A percentile compares a stretch with the other conserved stretches of the same genome.
These are phyloP conservation scores for Lumnitzera littorea DNA, from an alignment of 345 rosid genomes.

Conservation along the genomic window DNA sequence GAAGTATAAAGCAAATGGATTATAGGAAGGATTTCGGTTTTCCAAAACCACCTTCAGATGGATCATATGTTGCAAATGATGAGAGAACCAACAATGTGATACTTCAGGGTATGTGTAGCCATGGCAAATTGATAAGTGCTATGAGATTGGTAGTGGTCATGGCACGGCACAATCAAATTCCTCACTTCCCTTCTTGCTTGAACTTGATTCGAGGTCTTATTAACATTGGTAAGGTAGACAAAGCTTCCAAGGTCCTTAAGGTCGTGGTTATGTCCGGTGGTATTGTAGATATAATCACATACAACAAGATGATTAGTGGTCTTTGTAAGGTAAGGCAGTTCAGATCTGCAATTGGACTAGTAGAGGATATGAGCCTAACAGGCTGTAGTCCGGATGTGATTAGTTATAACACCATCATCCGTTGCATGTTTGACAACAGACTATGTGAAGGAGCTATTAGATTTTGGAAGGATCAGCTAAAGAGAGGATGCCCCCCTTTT, in stretches of 20 bases:
- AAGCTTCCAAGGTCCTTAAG: slow-evolving; percentile 50
- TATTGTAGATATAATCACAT: slow-evolving; percentile 67
- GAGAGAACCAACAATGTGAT: slow-evolving; percentile 57
- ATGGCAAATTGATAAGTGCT: slow-evolving; percentile 48
- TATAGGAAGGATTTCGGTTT: slow-evolving; percentile 18
- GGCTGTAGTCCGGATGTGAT: slow-evolving; percentile 78
- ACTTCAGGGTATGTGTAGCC: slow-evolving; percentile 48
- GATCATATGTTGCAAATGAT: slow-evolving; percentile 41
- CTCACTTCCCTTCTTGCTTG: slow-evolving; percentile 58
- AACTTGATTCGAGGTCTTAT: slow-evolving; percentile 64
- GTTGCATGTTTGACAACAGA: slow-evolving; percentile 53
- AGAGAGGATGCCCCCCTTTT: slow-evolving; percentile 69
- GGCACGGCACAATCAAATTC: slow-evolving; percentile 72
- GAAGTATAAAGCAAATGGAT: slow-evolving; percentile 19
- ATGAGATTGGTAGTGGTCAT: slow-evolving; percentile 54
- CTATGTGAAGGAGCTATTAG: slow-evolving; percentile 47
- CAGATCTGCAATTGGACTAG: slow-evolving; percentile 44
- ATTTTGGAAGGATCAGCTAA: slow-evolving; percentile 65
- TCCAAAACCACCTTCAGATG: slow-evolving; percentile 24
- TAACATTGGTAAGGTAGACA: slow-evolving; percentile 42
- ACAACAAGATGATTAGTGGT: slow-evolving; percentile 67
- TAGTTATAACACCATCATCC: slow-evolving; percentile 65
- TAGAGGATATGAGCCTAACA: slow-evolving; percentile 71
- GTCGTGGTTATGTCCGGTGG: slow-evolving; percentile 86
- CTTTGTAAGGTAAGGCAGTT: slow-evolving; percentile 57